Base-by-base conservation (phyloP, 1,139 yeast species). In the Zygosaccharomyces sapae region DNA sequence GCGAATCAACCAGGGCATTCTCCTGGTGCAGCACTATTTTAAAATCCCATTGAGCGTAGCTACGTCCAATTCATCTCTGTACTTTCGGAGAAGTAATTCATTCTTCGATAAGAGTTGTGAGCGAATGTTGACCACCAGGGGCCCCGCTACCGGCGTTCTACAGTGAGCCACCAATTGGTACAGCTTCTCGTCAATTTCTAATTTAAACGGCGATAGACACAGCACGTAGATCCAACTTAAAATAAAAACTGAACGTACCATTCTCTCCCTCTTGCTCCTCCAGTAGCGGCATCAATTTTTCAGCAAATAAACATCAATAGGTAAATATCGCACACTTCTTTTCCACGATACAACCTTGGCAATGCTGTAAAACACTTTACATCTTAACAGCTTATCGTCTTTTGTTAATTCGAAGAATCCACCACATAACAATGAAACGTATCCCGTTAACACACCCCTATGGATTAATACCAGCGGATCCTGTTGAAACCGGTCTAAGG, bases 191-290 rank as follows among this genome's bases (percentile, higher is more conserved):
- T 69, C 69, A 38, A 83, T 68, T 0, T 63, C 66, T 38, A 89
- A 69, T 2, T 76, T 73, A 59, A 89, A 89, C 0, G 97, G 97
- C 0, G 82, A 80, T 31, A 86, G 67, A 0, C 81, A 76, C 16
- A 88, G 67, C 25, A 83, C 79, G 0, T 85, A 75, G 12, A 87
- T 69, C 96, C 96, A 89, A 5, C 86, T 68, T n/a, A 88, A 66
- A 39, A 81, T 63, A 3, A 82, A 56, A 79, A 86, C 8, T 73
- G 62, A 43, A 77, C 77, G 53, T 79, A 70, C 94, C 96, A 76
- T 58, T 55, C 9, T 33, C 30, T 16, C 31, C n/a, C 13, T n/a
- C 42, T 24, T 12, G 31, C 30, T 16, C 10, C 13, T 35, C 38
- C 16, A 39, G 49, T 42, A 65, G 51, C 4, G 56, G 43, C 27